phyloP scores from a whole-genome alignment of 2,329 filamentous ascomycete species.

The Beauveria brongniartii region DNA sequence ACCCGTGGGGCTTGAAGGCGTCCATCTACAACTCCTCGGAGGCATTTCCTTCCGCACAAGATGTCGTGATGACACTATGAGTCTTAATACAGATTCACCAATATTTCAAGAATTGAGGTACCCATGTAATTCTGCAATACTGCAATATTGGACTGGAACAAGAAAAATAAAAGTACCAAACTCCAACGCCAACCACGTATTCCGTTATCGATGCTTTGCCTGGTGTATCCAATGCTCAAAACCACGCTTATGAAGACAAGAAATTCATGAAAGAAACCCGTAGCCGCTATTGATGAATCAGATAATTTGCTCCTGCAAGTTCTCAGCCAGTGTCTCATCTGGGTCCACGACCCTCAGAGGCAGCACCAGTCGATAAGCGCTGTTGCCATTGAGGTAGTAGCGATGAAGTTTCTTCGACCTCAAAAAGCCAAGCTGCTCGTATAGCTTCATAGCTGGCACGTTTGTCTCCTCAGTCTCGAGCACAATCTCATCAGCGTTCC shows the following conservation, averaged over 20 bases:
- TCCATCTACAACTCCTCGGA: conserved; percentile 46
- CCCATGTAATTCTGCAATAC: background rate
- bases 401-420: conserved; percentile 87
- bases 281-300: background rate
- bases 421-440: conserved; percentile 86
- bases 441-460: conserved; percentile 78
- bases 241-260: background rate
- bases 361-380: conserved; percentile 80
- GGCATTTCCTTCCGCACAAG: conserved; percentile 19
- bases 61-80: background rate
- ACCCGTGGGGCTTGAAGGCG: conserved; percentile 54
- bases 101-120: no score
- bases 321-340: conserved; percentile 29
- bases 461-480: conserved; percentile 96
- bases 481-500: conserved; percentile 86
- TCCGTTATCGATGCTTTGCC: background rate
- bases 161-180: background rate
- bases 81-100: background rate
- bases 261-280: background rate
- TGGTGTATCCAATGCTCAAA: background rate
- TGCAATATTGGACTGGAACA: background rate
- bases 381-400: conserved; percentile 95
- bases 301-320: conserved; percentile 22
- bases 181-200: background rate
- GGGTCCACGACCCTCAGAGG: conserved; percentile 55